These are phyloP conservation scores for Lactifluus hygrophoroides DNA, from an alignment of 768 basidiomycete genomes.

Conservation along the genomic window DNA sequence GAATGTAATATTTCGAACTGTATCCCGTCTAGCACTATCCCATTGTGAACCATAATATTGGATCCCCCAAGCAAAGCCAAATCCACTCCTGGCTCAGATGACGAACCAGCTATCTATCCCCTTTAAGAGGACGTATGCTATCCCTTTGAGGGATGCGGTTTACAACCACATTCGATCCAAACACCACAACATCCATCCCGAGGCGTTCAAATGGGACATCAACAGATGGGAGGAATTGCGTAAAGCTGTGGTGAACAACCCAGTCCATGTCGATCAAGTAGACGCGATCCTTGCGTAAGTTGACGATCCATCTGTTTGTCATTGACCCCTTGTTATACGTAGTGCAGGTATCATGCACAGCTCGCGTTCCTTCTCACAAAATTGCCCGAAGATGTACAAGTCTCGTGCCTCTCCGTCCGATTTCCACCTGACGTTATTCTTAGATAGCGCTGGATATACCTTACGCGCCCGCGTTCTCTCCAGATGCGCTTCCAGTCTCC, in stretches of 20 bases:
- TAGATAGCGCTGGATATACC: conserved; percentile 67
- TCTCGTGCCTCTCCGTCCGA: conserved; percentile 17
- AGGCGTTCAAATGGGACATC: conserved; percentile 76
- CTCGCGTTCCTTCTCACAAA: conserved; percentile 77
- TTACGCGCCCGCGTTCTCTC: conserved; percentile 65
- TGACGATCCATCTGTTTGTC: conserved; percentile 3
- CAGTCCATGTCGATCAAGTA: conserved; percentile 49
- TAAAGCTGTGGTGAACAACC: conserved; percentile 41
- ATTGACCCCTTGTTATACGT: conserved; percentile 11
- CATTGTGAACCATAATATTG: no score
- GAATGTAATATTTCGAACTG: no score
- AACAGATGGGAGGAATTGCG: conserved; percentile 60
- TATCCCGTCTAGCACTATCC: no score
- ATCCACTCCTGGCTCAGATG: conserved; percentile 34
- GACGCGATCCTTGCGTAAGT: conserved; percentile 51
- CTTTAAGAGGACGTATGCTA: conserved; percentile 57
- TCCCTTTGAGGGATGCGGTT: conserved; percentile 46
- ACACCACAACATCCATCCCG: conserved; percentile 68
- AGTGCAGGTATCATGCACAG: conserved; percentile 81
- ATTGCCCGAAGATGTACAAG: conserved; percentile 67
- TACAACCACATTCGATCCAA: conserved; percentile 56
- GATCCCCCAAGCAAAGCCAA: no score
- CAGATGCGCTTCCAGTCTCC: conserved; percentile 47
- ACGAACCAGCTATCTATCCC: conserved; percentile 70
- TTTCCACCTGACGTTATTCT: not conserved